These are phyloP conservation scores for Talaromyces islandicus DNA, from an alignment of 2,329 filamentous ascomycete species.

Conservation along the genomic window DNA sequence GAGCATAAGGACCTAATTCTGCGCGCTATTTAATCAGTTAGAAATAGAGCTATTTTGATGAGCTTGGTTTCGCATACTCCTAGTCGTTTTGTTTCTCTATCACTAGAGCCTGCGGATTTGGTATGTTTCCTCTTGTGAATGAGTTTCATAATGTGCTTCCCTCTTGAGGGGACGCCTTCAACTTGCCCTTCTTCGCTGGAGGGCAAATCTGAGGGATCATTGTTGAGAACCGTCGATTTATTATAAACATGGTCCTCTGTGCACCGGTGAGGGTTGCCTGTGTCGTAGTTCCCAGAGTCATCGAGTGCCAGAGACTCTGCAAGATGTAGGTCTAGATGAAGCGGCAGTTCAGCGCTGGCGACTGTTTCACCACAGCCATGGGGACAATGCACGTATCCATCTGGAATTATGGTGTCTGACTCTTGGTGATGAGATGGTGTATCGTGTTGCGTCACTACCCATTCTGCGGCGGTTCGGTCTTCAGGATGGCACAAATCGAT, in stretches of 20 bases:
- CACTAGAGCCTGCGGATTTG: not conserved
- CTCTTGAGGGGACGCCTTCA: not conserved
- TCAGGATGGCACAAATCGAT: slow-evolving; percentile 42
- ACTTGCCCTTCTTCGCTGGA: not conserved
- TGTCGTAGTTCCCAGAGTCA: slow-evolving; percentile 19
- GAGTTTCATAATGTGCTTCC: not conserved
- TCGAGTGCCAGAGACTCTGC: slow-evolving; percentile 44
- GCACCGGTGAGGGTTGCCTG: not conserved
- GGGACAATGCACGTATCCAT: slow-evolving; percentile 49
- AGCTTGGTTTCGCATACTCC: slow-evolving; percentile 19
- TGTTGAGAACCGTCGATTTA: not conserved
- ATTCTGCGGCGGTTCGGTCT: slow-evolving; percentile 15
- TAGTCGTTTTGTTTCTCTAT: slow-evolving; percentile 20
- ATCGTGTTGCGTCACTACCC: not conserved
- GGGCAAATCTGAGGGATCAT: not conserved
- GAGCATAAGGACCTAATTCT: slow-evolving; percentile 65
- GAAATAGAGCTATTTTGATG: not conserved
- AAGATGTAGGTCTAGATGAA: slow-evolving; percentile 55
- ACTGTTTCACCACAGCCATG: slow-evolving; percentile 58
- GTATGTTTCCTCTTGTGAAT: not conserved
- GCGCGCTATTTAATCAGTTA: slow-evolving; percentile 36
- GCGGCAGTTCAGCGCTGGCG: slow-evolving; percentile 47
- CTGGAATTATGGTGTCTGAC: slow-evolving; percentile 6
- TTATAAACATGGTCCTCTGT: not conserved
- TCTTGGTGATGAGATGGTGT: not conserved